phyloP scores from a whole-genome alignment of 352 stramenopile species.

The Pythium biforme region DNA sequence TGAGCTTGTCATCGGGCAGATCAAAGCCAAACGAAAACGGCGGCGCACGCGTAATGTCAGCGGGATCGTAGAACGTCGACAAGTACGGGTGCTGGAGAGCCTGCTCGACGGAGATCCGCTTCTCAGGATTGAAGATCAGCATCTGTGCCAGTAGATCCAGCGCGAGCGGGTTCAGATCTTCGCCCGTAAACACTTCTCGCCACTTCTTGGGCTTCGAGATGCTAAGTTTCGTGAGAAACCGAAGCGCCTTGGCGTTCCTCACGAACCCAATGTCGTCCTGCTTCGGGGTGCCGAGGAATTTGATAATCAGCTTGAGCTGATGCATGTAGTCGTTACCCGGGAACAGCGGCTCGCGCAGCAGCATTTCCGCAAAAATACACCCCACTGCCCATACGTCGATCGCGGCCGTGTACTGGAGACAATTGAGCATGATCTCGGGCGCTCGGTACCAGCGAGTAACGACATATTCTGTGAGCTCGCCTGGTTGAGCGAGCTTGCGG shows the following conservation, averaged over 20 bases:
- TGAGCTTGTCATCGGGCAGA: slow-evolving; percentile 71
- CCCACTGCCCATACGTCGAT: slow-evolving; percentile 96
- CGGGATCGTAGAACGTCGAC: slow-evolving; percentile 79
- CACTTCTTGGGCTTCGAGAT: slow-evolving; percentile 80
- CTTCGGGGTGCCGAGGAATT: slow-evolving; percentile 95
- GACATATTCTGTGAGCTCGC: slow-evolving; percentile 80
- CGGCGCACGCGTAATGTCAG: slow-evolving; percentile 80
- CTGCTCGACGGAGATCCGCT: slow-evolving; percentile 87
- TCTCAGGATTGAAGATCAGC: slow-evolving; percentile 90
- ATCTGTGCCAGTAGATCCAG: slow-evolving; percentile 91
- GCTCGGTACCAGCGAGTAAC: slow-evolving; percentile 71
- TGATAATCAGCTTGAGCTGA: slow-evolving; percentile 96
- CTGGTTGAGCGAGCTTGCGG: slow-evolving; percentile 61
- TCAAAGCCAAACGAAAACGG: slow-evolving; percentile 85
- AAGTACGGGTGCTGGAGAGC: slow-evolving; percentile 89
- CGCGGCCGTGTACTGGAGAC: slow-evolving; percentile 79
- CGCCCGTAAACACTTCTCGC: slow-evolving; percentile 52
- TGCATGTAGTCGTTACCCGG: slow-evolving; percentile 93
- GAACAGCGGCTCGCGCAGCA: slow-evolving; percentile 97
- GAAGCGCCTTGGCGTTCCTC: slow-evolving; percentile 90
- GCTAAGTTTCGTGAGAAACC: slow-evolving; percentile 96
- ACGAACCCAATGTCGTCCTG: slow-evolving; percentile 81
- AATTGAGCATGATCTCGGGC: slow-evolving; percentile 75
- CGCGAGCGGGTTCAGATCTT: slow-evolving; percentile 53
- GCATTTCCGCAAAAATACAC: slow-evolving; percentile 99